Percentiles rank a stretch among this genome's conserved stretches.
Conservation (phyloP, 192 early-diverging fungal species). For the Irineochytrium annulatum region DNA sequence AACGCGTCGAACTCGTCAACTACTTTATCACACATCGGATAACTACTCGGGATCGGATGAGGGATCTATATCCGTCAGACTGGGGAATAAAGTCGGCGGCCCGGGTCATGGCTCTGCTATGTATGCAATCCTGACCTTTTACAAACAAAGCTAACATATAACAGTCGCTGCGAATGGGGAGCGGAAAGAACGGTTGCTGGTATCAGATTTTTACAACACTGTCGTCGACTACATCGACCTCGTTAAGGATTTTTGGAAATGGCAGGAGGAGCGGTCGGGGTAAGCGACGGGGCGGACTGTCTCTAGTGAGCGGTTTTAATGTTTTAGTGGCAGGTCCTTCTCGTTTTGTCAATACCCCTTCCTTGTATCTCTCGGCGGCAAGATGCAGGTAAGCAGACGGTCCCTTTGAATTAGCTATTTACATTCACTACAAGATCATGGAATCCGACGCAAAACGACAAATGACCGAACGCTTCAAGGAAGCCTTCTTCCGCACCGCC, state of each 20-base stretch:
- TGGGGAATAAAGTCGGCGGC: constrained; percentile 81
- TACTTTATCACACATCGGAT: constrained; percentile 80
- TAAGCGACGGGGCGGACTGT: neutral
- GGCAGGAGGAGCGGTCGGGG: constrained; percentile 49
- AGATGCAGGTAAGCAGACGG: constrained; percentile 39
- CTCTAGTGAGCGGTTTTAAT: neutral
- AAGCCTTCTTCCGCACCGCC: constrained; percentile 43
- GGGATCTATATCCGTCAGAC: constrained; percentile 70
- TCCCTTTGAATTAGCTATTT: constrained; percentile 1
- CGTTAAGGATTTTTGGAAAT: constrained; percentile 37
- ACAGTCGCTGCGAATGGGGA: constrained; percentile 71
- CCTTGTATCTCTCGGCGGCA: constrained; percentile 48
- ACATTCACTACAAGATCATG: constrained; percentile 32
- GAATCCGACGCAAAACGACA: constrained; percentile 39
- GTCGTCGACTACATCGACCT: constrained; percentile 51
- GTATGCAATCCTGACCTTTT: constrained; percentile 41
- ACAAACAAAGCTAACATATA: neutral
- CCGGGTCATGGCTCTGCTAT: constrained; percentile 83
- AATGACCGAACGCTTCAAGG: constrained; percentile 42
- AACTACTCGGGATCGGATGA: constrained; percentile 51
- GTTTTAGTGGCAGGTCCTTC: constrained; percentile 21
- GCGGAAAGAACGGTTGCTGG: constrained; percentile 48
- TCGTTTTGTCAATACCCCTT: constrained; percentile 59
- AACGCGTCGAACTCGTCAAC: constrained; percentile 75
- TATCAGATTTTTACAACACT: constrained; percentile 83